Evolutionary conservation across 306 rosid genomes (phyloP).

Genomic region (Castanea sativa): DNA sequence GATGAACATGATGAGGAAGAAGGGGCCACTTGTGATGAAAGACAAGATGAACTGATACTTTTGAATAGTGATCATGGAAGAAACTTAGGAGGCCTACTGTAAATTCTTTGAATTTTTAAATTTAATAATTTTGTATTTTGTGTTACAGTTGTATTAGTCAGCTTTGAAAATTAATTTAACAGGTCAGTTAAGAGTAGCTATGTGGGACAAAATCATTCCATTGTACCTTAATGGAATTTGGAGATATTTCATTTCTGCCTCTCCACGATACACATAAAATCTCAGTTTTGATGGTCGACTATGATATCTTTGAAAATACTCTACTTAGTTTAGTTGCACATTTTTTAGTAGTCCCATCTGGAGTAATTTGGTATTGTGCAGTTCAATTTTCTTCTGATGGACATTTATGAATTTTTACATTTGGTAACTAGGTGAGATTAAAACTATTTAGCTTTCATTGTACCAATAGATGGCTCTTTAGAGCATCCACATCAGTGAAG

Average conservation of each 20-base stretch:
- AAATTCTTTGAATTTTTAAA: constrained; percentile 33
- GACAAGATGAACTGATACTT: constrained; percentile 9
- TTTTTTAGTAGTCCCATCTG: too few relatives aligned
- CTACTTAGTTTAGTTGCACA: too few relatives aligned
- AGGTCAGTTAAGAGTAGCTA: background rate
- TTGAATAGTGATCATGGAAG: constrained; percentile 23
- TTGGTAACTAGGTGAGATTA: too few relatives aligned
- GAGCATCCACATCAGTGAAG: too few relatives aligned
- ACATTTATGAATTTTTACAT: too few relatives aligned
- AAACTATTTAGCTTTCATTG: too few relatives aligned
- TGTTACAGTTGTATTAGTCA: constrained; percentile 13
- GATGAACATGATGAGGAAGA: constrained; percentile 38
- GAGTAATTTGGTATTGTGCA: too few relatives aligned
- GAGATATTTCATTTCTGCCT: background rate
- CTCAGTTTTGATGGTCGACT: too few relatives aligned
- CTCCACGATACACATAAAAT: too few relatives aligned
- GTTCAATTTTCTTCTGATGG: too few relatives aligned
- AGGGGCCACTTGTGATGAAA: constrained; percentile 14
- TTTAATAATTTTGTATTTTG: constrained; percentile 17
- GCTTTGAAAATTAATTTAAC: background rate
- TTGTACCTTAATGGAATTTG: constrained; percentile 2
- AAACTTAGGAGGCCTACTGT: constrained; percentile 24
- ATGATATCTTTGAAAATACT: too few relatives aligned
- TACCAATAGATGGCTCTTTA: too few relatives aligned
- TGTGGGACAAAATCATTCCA: background rate